These are phyloP conservation scores for Centaurea solstitialis DNA, from an alignment of 129 eudicot genomes.

Conservation along the genomic window DNA sequence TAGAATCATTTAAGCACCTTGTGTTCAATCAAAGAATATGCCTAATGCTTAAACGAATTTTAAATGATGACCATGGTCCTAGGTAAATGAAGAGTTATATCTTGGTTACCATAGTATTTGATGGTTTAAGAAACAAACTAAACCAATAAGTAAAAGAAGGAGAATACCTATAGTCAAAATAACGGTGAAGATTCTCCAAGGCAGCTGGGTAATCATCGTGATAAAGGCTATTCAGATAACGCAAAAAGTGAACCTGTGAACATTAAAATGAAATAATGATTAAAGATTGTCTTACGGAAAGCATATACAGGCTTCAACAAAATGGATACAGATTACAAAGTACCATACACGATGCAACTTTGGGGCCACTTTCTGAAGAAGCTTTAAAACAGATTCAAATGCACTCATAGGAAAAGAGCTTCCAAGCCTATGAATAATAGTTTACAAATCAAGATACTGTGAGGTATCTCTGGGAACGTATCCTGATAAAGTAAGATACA, in stretches of 20 bases:
- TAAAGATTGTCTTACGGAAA: background rate
- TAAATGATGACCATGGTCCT: background rate
- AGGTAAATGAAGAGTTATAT: background rate
- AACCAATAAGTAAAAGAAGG: background rate
- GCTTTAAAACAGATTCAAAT: constrained; percentile 75
- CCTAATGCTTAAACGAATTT: background rate
- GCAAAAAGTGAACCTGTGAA: constrained; percentile 86
- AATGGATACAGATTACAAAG: background rate
- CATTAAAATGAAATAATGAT: background rate
- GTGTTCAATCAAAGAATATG: background rate
- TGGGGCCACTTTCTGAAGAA: constrained; percentile 88
- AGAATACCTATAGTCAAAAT: constrained; percentile 90
- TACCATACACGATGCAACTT: constrained; percentile 86
- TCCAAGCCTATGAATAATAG: constrained; percentile 57
- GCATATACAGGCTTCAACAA: background rate
- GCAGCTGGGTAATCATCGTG: constrained; percentile 93
- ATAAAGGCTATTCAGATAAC: constrained; percentile 80
- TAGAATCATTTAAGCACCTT: background rate
- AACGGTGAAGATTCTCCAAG: constrained; percentile 91
- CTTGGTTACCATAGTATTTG: background rate
- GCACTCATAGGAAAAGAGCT: constrained; percentile 84
- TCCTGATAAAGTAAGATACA: background rate
- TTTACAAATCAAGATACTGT: constrained; percentile 14
- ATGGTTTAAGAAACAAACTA: background rate
- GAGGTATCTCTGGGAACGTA: background rate